phyloP scores from a whole-genome alignment of 1,139 yeast species.

The Magnusiomyces suaveolens region DNA sequence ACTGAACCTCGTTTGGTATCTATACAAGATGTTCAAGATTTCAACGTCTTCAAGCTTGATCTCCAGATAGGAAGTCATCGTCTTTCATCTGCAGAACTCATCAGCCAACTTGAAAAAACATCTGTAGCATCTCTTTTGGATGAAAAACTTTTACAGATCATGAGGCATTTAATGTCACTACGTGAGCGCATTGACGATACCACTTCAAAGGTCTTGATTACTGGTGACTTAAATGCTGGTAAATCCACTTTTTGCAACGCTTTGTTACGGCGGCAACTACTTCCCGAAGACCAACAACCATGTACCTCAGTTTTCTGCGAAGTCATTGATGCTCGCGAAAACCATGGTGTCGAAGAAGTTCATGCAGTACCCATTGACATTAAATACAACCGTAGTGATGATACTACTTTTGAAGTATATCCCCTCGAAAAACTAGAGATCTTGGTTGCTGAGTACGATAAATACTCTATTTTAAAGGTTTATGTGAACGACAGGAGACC shows the following conservation, averaged over 20 bases:
- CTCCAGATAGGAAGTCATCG: conserved; percentile 45
- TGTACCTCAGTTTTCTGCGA: conserved; percentile 96
- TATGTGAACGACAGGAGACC: conserved; percentile 71
- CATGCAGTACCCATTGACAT: conserved; percentile 74
- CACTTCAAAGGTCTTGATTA: conserved; percentile 84
- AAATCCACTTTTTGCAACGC: conserved; percentile 95
- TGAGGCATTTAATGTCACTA: conserved; percentile 61
- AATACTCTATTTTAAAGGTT: conserved; percentile 63
- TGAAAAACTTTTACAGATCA: conserved; percentile 49
- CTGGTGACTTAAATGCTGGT: conserved; percentile 96
- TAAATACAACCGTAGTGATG: conserved; percentile 52
- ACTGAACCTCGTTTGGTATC: conserved; percentile 20
- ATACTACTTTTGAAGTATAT: conserved; percentile 52
- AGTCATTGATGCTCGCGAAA: conserved; percentile 75
- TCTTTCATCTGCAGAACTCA: conserved; percentile 37
- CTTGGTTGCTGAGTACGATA: conserved; percentile 66
- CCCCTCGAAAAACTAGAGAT: conserved; percentile 50
- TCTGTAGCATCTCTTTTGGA: conserved; percentile 59
- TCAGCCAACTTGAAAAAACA: conserved; percentile 49
- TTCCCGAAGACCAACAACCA: conserved; percentile 97
- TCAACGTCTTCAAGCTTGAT: conserved; percentile 55
- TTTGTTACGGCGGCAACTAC: conserved; percentile 58
- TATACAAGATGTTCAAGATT: conserved; percentile 29
- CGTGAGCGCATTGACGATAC: conserved; percentile 84
- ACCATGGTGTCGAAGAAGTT: conserved; percentile 72